Evolutionary conservation across 768 basidiomycete genomes (phyloP), one percentile per base, ranked within the genome.

Genomic region (Solioccasus polychromus): DNA sequence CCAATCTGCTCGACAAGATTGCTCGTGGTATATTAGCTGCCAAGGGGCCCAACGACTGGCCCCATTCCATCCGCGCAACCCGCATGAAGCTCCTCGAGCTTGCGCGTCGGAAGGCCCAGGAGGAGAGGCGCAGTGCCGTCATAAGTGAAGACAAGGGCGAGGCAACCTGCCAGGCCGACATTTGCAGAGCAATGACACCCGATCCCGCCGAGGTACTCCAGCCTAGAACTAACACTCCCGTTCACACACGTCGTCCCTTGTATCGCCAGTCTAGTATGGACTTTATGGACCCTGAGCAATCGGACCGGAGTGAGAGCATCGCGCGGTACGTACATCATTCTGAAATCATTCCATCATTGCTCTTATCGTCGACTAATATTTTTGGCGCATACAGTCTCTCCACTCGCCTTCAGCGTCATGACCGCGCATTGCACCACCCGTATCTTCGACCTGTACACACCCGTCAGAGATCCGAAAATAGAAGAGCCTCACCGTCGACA

Each of bases 221-320:
- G 45, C 60, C 62, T 39, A 75, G 75, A 5, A 76, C 76, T 35
- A 76, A 76, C 60, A 72, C 74, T 69, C 77, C 63, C 28, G 55
- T 39, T 39, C 66, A 63, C 28, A 73, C 72, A 44, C 77, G 82
- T 25, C 64, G 66, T 15, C 82, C 82, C 15, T 69, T 89, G 20
- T 87, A 88, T 66, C 75, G 85, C 47, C 87, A 88, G 69, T 88
- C 87, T 19, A 88, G 87, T 62, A 91, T 91, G 89, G 89, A 92
- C 59, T 90, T 89, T 53, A 79, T 92, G 67, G 78, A 76, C 48
- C 64, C 63, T 10, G 64, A 74, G 24, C 72, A 73, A 41, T 71
- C 68, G 31, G 59, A 68, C 38, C 51, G 44, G 39, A 78, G 73
- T 44, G 74, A 80, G 41, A 71, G 71, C 42, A 80, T 88, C 59